Base-by-base conservation (phyloP, 805 yeast genomes). In the Schwanniomyces pseudopolymorphus region DNA sequence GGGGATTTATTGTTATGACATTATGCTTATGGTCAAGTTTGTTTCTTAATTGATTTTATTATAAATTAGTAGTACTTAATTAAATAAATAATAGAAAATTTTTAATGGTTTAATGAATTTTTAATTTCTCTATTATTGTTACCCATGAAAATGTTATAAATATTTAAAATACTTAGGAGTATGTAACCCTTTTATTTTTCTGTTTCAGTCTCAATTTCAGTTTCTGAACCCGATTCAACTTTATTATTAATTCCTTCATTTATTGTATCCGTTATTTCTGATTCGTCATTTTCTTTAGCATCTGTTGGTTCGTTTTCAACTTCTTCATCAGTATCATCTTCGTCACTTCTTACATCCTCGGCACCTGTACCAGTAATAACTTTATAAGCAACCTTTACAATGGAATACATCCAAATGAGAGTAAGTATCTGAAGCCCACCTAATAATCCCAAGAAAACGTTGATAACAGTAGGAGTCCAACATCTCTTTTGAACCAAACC, bases 271-370 rank as follows among this genome's bases (percentile, higher is more conserved):
- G 17, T 17, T 31, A 14, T 31, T 2, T 14, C 16, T 31, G 19
- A 14, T 31, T 31, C 35, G 16, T 17, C 8, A 3, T 17, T 40
- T 24, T 39, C 44, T 17, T 33, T 7, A 11, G 20, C 33, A 17
- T 20, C 40, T 9, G 10, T 17, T 10, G 16, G 20, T 3, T 27
- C 36, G 13, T 26, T 7, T 13, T 46, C 51, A 31, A 14, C 4
- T n/a, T 42, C 53, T 5, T 53, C 57, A n/a, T 46, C 55, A 9
- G 72, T 74, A 43, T 83, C 89, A 45, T 87, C 95, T 46, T 77
- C 84, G 56, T 88, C 96, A 60, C 92, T 84, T 66, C 97, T 80
- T 26, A 85, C 84, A 63, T 90, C 97, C 55, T 88, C 96, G 1
- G 96, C 96, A 28, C 82, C 81, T 19, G 67, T 73, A 4, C 96